Evolutionary conservation across 371 early-diverging fungal species (phyloP).

Genomic region (Nematocida sp.): DNA sequence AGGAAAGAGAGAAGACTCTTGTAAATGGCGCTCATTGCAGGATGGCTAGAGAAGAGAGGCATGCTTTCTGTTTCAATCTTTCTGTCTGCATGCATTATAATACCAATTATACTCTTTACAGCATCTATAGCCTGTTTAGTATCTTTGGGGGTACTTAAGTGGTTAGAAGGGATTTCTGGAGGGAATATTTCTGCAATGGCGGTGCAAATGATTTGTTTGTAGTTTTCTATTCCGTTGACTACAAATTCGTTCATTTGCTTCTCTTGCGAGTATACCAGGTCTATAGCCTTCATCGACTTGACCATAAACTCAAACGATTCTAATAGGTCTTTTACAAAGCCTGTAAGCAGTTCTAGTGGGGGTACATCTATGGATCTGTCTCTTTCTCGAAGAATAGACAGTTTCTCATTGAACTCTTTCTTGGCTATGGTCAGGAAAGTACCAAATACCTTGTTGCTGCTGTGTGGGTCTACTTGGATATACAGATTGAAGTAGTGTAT

Average conservation of each 20-base stretch:
- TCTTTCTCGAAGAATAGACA: background rate
- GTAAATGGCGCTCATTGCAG: background rate
- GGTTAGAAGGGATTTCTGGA: no score
- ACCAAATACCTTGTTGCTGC: conserved; percentile 21
- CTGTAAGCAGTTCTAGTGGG: background rate
- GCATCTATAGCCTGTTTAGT: background rate
- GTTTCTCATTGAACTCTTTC: conserved; percentile 33
- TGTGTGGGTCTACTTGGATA: conserved; percentile 40
- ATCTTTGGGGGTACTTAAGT: no score
- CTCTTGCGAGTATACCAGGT: conserved; percentile 15
- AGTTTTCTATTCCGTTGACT: background rate
- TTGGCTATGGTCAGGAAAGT: conserved; percentile 37
- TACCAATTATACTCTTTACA: background rate
- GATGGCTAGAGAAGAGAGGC: background rate
- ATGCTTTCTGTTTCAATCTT: background rate
- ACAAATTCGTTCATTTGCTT: conserved; percentile 29
- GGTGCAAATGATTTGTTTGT: no score
- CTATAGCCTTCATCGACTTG: background rate
- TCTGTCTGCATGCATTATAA: background rate
- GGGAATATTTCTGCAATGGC: no score
- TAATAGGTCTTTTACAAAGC: background rate
- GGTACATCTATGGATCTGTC: no score
- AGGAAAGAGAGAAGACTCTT: background rate
- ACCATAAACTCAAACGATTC: background rate
- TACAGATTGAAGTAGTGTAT: conserved; percentile 41